Conservation (phyloP, 208 protist genomes). For the Jaenimonas drosophilae region DNA sequence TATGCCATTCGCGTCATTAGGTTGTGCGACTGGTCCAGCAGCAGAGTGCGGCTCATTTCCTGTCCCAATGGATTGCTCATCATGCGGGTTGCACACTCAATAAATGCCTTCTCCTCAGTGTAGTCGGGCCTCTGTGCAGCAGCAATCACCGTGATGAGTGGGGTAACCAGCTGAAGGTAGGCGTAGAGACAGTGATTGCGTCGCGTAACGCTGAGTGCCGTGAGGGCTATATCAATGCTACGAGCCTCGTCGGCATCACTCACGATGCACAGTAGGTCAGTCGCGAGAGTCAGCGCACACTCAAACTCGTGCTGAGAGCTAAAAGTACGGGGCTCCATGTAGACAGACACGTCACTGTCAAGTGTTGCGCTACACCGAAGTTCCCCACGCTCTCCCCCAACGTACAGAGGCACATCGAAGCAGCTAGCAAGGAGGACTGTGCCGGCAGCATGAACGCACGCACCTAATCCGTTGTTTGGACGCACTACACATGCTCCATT, state of each 20-base stretch:
- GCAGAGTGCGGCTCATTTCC: too few species aligned
- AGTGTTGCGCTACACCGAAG: conserved; percentile 8
- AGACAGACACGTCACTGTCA: conserved; percentile 3
- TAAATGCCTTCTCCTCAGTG: conserved; percentile 27
- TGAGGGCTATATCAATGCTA: conserved; percentile 25
- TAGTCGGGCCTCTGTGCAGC: conserved; percentile 16
- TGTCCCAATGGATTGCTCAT: too few species aligned
- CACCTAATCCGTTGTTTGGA: conserved; percentile 11
- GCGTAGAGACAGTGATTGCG: conserved; percentile 37
- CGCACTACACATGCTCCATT: conserved; percentile 50
- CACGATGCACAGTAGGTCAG: conserved; percentile 50
- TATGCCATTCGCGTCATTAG: too few species aligned
- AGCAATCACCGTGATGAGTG: conserved; percentile 17
- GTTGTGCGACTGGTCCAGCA: too few species aligned
- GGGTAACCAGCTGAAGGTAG: conserved; percentile 43
- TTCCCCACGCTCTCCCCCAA: conserved; percentile 10
- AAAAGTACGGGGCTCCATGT: background rate
- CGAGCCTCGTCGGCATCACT: conserved; percentile 20
- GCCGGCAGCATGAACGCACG: conserved; percentile 45
- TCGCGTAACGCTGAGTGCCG: conserved; percentile 24
- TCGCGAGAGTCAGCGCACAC: conserved; percentile 39
- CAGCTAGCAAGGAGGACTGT: conserved; percentile 50
- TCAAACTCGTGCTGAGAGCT: conserved; percentile 44
- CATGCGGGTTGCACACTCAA: conserved; percentile 8
- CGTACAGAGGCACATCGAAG: conserved; percentile 43